These are phyloP conservation scores for Blastocystis sp. DNA, from an alignment of 352 stramenopile species.

Conservation along the genomic window DNA sequence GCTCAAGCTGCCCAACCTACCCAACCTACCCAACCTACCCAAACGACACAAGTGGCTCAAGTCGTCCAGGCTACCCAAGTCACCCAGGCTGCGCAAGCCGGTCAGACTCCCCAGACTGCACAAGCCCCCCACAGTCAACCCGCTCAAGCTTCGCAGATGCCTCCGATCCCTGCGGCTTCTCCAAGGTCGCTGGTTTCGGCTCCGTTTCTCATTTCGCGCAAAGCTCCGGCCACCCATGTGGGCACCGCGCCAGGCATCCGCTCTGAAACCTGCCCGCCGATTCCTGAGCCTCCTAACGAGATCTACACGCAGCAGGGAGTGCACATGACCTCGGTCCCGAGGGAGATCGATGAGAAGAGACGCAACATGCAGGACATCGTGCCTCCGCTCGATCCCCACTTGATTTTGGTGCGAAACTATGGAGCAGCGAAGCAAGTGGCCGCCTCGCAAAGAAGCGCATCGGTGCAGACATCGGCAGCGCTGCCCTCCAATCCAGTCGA, in stretches of 20 bases:
- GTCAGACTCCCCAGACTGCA: neutral
- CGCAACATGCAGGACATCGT: neutral
- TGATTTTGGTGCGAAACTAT: neutral
- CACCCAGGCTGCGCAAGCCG: neutral
- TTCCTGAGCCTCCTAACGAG: neutral
- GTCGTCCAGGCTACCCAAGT: neutral
- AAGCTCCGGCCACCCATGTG: neutral
- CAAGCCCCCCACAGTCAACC: neutral
- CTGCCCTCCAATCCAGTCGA: neutral
- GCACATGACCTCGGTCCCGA: neutral
- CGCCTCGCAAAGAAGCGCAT: neutral
- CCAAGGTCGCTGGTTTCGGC: neutral
- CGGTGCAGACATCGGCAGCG: neutral
- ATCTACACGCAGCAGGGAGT: neutral
- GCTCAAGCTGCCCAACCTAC: neutral
- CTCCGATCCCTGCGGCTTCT: neutral
- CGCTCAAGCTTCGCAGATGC: neutral
- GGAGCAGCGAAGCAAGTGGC: neutral
- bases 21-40: neutral
- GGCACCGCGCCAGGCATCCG: neutral
- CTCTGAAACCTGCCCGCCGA: neutral
- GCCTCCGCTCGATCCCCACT: neutral
- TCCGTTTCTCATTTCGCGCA: neutral
- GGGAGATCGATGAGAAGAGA: neutral
- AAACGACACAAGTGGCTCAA: neutral